Evolutionary conservation across 768 basidiomycete species (phyloP).

Genomic region (Mycena haematopus): DNA sequence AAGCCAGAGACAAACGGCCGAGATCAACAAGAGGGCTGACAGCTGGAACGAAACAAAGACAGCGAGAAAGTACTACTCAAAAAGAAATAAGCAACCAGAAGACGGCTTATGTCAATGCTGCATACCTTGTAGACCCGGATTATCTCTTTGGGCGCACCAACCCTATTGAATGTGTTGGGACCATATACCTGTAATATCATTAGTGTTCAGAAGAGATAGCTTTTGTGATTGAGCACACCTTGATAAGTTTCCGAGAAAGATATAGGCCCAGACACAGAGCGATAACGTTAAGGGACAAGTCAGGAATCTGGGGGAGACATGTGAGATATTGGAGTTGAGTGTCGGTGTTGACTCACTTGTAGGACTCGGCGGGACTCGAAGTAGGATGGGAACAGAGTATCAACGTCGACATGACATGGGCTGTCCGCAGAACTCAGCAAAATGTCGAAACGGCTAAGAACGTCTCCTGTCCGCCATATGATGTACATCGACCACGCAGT

Average conservation of each 20-base stretch:
- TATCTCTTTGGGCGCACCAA: slow-evolving; percentile 42
- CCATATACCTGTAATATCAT: slow-evolving; percentile 20
- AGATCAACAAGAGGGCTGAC: slow-evolving; percentile 37
- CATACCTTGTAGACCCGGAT: slow-evolving; percentile 42
- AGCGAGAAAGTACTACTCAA: slow-evolving; percentile 36
- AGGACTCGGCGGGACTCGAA: slow-evolving; percentile 22
- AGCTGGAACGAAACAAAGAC: slow-evolving; percentile 40
- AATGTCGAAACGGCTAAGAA: slow-evolving; percentile 19
- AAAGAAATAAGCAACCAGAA: neutral
- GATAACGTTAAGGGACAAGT: slow-evolving; percentile 24
- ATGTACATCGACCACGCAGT: slow-evolving; percentile 31
- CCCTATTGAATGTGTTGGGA: slow-evolving; percentile 40
- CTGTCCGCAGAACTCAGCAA: slow-evolving; percentile 21
- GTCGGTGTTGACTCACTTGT: slow-evolving; percentile 6
- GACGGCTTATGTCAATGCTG: neutral
- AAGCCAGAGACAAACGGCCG: slow-evolving; percentile 39
- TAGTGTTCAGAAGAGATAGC: neutral
- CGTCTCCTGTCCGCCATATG: slow-evolving; percentile 28
- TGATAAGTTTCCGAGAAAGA: slow-evolving; percentile 28
- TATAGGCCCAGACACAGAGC: slow-evolving; percentile 19
- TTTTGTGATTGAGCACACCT: slow-evolving; percentile 2
- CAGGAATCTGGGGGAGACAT: slow-evolving; percentile 19
- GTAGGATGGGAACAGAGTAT: slow-evolving; percentile 25
- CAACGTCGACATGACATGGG: slow-evolving; percentile 22
- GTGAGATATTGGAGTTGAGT: neutral